phyloP scores from a whole-genome alignment of 306 rosid species.

The Styphnolobium japonicum region DNA sequence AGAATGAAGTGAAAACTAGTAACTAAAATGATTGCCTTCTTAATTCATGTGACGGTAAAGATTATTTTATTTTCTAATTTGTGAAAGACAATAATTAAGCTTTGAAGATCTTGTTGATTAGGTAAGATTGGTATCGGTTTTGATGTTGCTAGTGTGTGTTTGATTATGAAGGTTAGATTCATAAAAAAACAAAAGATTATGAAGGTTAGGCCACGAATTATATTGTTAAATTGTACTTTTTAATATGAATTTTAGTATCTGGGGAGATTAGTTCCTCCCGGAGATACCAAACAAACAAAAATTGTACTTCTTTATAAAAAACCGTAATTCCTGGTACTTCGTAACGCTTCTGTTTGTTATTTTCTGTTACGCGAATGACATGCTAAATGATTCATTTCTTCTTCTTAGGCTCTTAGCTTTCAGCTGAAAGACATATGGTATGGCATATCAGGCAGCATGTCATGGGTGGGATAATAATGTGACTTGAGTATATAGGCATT shows the following conservation, averaged over 20 bases:
- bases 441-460: not conserved
- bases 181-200: too few species aligned
- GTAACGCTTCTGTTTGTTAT: not conserved
- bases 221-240: not conserved
- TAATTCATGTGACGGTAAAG: not conserved
- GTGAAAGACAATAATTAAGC: constrained; percentile 7
- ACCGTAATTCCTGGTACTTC: not conserved
- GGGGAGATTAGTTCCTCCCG: too few species aligned
- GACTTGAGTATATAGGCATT: too few species aligned
- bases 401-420: not conserved
- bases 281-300: too few species aligned
- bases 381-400: not conserved
- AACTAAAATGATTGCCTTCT: too few species aligned
- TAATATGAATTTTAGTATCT: too few species aligned
- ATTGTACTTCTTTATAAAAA: too few species aligned
- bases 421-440: not conserved
- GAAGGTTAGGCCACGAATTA: constrained; percentile 5
- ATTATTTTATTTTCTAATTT: not conserved
- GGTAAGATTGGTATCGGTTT: constrained; percentile 26
- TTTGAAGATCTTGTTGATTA: not conserved
- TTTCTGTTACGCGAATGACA: not conserved
- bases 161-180: too few species aligned
- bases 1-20: too few species aligned
- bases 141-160: not conserved
- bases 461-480: not conserved